Conservation (phyloP, 2,329 filamentous ascomycete genomes). For the Podosphaera xanthii region DNA sequence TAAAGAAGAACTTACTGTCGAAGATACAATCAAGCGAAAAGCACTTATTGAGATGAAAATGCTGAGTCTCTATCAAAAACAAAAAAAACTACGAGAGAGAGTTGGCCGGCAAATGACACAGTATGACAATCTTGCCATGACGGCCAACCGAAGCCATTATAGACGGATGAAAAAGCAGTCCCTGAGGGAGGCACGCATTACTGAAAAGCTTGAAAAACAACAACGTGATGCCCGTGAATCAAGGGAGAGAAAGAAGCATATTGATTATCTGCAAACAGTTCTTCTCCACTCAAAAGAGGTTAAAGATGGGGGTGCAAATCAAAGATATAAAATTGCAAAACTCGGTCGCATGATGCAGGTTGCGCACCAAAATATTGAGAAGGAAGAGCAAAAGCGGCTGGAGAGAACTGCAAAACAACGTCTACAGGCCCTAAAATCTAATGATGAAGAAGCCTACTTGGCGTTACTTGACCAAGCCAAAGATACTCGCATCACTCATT, state of each 20-base stretch:
- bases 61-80: slow-evolving; percentile 67
- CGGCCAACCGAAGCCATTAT: slow-evolving; percentile 75
- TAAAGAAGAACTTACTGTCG: slow-evolving; percentile 44
- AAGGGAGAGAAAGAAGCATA: slow-evolving; percentile 93
- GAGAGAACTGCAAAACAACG: slow-evolving; percentile 96
- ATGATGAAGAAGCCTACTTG: slow-evolving; percentile 97
- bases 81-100: slow-evolving; percentile 63
- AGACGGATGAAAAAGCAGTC: slow-evolving; percentile 95
- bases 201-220: slow-evolving; percentile 97
- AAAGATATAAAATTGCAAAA: slow-evolving; percentile 59
- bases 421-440: slow-evolving; percentile 94
- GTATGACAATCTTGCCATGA: slow-evolving; percentile 92
- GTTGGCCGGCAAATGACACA: slow-evolving; percentile 84
- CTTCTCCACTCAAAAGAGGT: slow-evolving; percentile 64
- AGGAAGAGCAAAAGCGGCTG: slow-evolving; percentile 96
- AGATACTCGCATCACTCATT: slow-evolving; percentile 94
- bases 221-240: slow-evolving; percentile 89
- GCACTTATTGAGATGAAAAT: slow-evolving; percentile 92
- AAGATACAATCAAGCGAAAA: slow-evolving; percentile 68
- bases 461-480: slow-evolving; percentile 96
- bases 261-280: slow-evolving; percentile 74
- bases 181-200: slow-evolving; percentile 82
- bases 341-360: slow-evolving; percentile 70
- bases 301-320: slow-evolving; percentile 37
- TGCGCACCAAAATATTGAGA: slow-evolving; percentile 91